phyloP scores from a whole-genome alignment of 2,329 filamentous ascomycete genomes.

The Penicillium psychrosexuale region DNA sequence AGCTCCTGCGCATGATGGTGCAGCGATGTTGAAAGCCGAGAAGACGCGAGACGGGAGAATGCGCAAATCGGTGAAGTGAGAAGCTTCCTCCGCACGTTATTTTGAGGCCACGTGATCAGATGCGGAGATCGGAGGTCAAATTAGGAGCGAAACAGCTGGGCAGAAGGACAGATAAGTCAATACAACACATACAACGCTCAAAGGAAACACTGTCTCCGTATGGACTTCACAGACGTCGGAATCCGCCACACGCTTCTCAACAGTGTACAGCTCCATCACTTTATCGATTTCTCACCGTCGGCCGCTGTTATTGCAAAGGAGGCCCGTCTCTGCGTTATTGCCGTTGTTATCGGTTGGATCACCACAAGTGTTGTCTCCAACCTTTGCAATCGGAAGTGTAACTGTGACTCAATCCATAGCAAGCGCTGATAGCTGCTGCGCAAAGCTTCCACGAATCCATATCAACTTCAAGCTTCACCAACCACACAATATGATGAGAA shows the following conservation, averaged over 20 bases:
- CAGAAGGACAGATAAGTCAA: slow-evolving; percentile 27
- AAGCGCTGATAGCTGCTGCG: slow-evolving; percentile 7
- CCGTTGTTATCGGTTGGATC: slow-evolving; percentile 49
- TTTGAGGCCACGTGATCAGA: slow-evolving; percentile 13
- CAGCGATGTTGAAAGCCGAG: slow-evolving; percentile 2
- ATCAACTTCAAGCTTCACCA: not conserved
- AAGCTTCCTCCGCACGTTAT: slow-evolving; percentile 15
- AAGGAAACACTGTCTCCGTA: slow-evolving; percentile 20
- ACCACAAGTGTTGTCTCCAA: slow-evolving; percentile 38
- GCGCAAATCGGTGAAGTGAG: not conserved
- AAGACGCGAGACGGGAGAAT: not conserved
- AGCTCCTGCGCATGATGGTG: slow-evolving; percentile 25
- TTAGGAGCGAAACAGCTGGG: slow-evolving; percentile 14
- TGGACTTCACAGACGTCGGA: slow-evolving; percentile 43
- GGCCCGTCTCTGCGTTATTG: slow-evolving; percentile 50
- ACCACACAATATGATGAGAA: slow-evolving; percentile 37
- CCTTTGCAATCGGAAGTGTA: slow-evolving; percentile 21
- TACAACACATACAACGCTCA: not conserved
- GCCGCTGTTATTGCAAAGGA: slow-evolving; percentile 51
- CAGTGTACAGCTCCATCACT: slow-evolving; percentile 49
- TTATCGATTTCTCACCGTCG: slow-evolving; percentile 51
- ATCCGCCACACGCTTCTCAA: slow-evolving; percentile 47
- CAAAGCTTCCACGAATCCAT: not conserved
- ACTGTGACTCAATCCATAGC: slow-evolving; percentile 15
- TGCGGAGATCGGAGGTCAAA: slow-evolving; percentile 28